These are phyloP conservation scores for Harrya chromipes DNA, from an alignment of 768 basidiomycete species.

Conservation along the genomic window DNA sequence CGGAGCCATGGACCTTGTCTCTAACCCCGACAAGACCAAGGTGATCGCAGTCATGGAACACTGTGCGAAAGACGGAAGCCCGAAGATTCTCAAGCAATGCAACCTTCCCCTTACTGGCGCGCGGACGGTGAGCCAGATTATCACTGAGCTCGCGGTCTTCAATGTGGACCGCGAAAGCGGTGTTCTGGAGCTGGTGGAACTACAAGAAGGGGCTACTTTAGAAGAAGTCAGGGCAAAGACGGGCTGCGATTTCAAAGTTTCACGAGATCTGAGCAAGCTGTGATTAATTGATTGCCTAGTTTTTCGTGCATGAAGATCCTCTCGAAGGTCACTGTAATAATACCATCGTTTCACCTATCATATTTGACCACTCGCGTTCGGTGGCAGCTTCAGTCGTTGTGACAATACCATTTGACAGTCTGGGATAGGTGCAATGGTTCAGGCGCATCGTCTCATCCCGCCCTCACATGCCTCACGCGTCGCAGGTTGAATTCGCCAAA, in stretches of 20 bases:
- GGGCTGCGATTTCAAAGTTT: constrained; percentile 73
- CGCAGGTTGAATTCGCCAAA: not conserved
- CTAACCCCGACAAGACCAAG: constrained; percentile 93
- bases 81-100: constrained; percentile 84
- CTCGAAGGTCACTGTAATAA: constrained; percentile 5
- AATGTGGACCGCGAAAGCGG: constrained; percentile 78
- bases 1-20: constrained; percentile 95
- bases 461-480: constrained; percentile 5
- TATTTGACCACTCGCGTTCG: not conserved
- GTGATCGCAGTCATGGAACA: constrained; percentile 91
- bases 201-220: constrained; percentile 80
- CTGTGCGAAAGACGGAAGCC: constrained; percentile 82
- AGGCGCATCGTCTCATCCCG: not conserved
- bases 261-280: constrained; percentile 47
- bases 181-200: constrained; percentile 69
- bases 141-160: constrained; percentile 92
- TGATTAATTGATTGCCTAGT: constrained; percentile 30
- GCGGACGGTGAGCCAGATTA: constrained; percentile 81
- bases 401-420: not conserved
- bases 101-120: constrained; percentile 87
- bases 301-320: not conserved
- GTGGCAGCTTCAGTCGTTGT: not conserved
- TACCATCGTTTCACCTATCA: constrained; percentile 1
- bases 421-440: not conserved
- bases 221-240: constrained; percentile 89